These are phyloP conservation scores for Entomortierella lignicola DNA, from an alignment of 192 early-diverging fungal genomes.

Conservation along the genomic window DNA sequence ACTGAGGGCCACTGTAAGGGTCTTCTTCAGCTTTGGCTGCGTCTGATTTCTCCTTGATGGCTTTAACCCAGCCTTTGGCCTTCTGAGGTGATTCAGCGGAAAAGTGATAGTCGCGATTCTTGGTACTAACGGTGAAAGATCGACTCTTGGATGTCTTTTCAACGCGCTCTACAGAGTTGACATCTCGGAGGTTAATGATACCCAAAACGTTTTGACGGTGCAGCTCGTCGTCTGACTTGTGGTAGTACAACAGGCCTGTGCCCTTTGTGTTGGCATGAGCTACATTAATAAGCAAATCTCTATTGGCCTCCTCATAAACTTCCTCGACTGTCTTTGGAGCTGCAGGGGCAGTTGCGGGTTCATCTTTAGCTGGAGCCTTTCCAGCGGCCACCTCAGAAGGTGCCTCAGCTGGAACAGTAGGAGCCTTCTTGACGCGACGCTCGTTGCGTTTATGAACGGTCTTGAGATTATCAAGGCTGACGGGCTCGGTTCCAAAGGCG, in stretches of 20 bases:
- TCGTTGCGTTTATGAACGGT: constrained; percentile 46
- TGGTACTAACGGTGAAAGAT: constrained; percentile 53
- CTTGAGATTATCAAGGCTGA: constrained; percentile 34
- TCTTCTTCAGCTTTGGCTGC: constrained; percentile 36
- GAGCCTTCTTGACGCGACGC: constrained; percentile 37
- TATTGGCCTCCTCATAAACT: constrained; percentile 44
- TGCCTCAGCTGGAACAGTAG: constrained; percentile 14
- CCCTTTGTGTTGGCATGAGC: constrained; percentile 56
- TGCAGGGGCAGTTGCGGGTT: constrained; percentile 7
- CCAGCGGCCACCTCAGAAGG: constrained; percentile 30
- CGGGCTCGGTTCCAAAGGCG: constrained; percentile 49
- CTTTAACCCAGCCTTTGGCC: constrained; percentile 54
- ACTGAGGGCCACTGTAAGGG: constrained; percentile 29
- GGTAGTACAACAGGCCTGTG: constrained; percentile 51
- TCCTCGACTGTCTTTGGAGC: constrained; percentile 27
- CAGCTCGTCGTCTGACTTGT: constrained; percentile 47
- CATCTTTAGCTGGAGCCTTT: constrained; percentile 24
- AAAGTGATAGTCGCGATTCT: constrained; percentile 52
- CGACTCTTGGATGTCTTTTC: constrained; percentile 48
- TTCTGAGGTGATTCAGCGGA: constrained; percentile 41
- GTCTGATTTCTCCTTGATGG: constrained; percentile 43
- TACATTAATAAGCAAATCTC: constrained; percentile 38
- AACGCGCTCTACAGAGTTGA: constrained; percentile 46
- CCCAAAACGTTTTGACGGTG: constrained; percentile 42
- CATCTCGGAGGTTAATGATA: constrained; percentile 55